A percentile compares a stretch with the other conserved stretches of the same genome.
Evolutionary conservation across 192 early-diverging fungal species (phyloP).

Genomic region (Mortierella alpina): DNA sequence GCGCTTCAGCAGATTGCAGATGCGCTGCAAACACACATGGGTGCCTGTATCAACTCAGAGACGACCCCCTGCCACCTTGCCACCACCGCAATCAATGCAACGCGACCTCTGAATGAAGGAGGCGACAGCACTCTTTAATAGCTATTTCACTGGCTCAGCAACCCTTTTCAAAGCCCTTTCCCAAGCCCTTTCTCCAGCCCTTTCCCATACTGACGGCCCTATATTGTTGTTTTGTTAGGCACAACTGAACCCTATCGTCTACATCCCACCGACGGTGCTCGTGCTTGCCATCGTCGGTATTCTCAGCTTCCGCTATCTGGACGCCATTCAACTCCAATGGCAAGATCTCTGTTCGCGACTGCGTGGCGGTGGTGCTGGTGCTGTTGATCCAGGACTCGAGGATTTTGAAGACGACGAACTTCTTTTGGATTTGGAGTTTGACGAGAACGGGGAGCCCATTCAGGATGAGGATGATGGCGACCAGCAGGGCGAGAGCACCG

Average conservation of each 20-base stretch:
- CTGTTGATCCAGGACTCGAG: background rate
- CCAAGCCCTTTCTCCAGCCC: no score
- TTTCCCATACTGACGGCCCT: no score
- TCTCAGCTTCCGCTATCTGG: constrained; percentile 15
- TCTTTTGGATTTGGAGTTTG: constrained; percentile 13
- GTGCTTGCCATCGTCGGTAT: constrained; percentile 39
- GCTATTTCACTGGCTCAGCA: no score
- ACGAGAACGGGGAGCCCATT: constrained; percentile 1
- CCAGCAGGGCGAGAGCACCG: background rate
- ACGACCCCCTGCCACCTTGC: no score
- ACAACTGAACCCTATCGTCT: constrained; percentile 40
- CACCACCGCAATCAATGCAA: no score
- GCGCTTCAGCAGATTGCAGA: no score
- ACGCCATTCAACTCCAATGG: constrained; percentile 1
- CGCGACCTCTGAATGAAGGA: no score
- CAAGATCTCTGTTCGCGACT: background rate
- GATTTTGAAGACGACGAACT: constrained; percentile 10
- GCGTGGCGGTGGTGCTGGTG: background rate
- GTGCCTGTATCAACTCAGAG: no score
- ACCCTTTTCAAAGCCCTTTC: no score
- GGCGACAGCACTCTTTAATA: no score
- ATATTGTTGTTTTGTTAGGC: constrained; percentile 5
- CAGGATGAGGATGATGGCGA: constrained; percentile 1
- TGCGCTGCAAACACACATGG: no score
- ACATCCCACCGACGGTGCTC: constrained; percentile 35